Evolutionary conservation across 495 filamentous ascomycete species (phyloP).

Genomic region (Penicillium robsamsonii): DNA sequence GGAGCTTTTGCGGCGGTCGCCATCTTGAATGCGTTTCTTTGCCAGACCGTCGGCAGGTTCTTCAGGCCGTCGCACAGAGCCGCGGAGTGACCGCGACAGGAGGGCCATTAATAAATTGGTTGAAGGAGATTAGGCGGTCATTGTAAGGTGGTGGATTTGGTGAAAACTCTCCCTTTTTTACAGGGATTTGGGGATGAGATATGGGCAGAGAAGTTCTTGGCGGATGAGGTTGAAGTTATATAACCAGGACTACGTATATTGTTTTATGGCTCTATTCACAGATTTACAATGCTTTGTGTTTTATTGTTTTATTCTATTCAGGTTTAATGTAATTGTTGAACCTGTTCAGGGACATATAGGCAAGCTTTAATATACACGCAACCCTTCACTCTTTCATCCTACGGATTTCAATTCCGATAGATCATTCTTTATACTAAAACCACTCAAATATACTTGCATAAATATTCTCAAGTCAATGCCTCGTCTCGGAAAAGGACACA

Average conservation of each 20-base stretch:
- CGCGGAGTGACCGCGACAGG: constrained; percentile 39
- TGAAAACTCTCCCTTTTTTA: neutral
- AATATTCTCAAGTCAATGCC: neutral
- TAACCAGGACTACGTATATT: neutral
- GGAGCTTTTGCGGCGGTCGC: constrained; percentile 36
- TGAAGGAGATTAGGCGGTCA: constrained; percentile 14
- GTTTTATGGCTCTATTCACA: neutral
- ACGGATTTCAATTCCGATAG: neutral
- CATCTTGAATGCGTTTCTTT: constrained; percentile 30
- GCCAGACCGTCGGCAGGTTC: constrained; percentile 23
- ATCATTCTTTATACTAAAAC: neutral
- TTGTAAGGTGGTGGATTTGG: neutral
- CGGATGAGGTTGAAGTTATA: neutral
- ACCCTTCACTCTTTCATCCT: neutral
- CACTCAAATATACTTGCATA: neutral
- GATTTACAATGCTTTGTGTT: neutral
- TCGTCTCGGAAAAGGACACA: neutral
- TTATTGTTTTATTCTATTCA: neutral
- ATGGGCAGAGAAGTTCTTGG: constrained; percentile 12
- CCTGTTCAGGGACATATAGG: neutral
- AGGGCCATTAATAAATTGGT: constrained; percentile 32
- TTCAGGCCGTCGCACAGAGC: constrained; percentile 35
- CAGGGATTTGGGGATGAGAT: constrained; percentile 2
- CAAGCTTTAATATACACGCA: neutral
- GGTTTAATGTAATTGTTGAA: neutral